These are phyloP conservation scores for Sporothrix brasiliensis DNA, from an alignment of 2,329 filamentous ascomycete genomes.

Conservation along the genomic window DNA sequence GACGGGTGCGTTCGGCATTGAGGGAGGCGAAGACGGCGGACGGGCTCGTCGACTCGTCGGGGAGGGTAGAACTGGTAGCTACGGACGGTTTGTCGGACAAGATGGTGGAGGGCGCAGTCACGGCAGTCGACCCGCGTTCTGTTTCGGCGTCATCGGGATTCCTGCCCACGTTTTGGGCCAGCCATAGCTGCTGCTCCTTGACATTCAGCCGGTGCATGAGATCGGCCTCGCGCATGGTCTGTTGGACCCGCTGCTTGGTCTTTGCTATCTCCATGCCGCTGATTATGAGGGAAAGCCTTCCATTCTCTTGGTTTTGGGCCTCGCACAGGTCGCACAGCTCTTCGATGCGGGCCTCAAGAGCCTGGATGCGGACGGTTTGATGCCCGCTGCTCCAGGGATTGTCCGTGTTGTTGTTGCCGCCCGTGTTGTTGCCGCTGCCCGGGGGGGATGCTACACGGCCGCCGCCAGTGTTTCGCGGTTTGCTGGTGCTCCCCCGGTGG, in stretches of 20 bases:
- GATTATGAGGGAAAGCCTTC: background rate
- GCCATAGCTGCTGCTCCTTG: constrained; percentile 16
- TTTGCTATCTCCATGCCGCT: background rate
- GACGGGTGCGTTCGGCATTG: constrained; percentile 9
- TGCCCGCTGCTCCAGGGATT: background rate
- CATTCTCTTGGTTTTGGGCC: background rate
- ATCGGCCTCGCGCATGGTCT: constrained; percentile 2
- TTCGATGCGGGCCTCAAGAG: background rate
- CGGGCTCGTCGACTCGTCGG: background rate
- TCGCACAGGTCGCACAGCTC: background rate
- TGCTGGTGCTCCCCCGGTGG: background rate
- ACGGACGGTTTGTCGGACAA: background rate
- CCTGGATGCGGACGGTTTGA: background rate
- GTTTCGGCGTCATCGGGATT: background rate
- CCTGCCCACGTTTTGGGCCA: background rate
- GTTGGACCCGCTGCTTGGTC: background rate
- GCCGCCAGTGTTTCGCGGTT: background rate
- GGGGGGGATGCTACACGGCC: no score
- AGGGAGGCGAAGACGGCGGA: background rate
- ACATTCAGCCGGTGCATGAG: constrained; percentile 9
- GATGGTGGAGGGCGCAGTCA: background rate
- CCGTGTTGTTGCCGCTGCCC: background rate
- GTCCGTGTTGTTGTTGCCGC: background rate
- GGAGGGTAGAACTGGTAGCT: background rate
- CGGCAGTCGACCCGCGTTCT: background rate